These are phyloP conservation scores for Fusarium abutilonis DNA, from an alignment of 2,329 filamentous ascomycete species.

Conservation along the genomic window DNA sequence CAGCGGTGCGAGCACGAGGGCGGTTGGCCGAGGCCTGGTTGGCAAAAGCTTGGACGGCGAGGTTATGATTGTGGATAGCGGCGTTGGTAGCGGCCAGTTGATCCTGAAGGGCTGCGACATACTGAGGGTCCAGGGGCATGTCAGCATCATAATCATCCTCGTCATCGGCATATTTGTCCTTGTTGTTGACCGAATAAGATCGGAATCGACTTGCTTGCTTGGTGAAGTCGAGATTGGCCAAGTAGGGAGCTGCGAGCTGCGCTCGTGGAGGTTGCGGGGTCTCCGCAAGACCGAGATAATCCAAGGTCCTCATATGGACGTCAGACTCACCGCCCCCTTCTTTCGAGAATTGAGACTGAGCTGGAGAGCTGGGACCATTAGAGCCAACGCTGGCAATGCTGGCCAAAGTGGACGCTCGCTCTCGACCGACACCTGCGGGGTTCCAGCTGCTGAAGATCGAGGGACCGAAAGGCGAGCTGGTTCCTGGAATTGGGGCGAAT, in stretches of 20 bases:
- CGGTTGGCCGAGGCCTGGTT: constrained; percentile 83
- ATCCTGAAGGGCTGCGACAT: constrained; percentile 69
- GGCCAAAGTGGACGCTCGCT: constrained; percentile 85
- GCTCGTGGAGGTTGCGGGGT: constrained; percentile 84
- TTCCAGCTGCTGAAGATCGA: constrained; percentile 93
- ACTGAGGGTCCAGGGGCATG: constrained; percentile 64
- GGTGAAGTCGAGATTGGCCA: constrained; percentile 79
- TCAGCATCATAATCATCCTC: constrained; percentile 77
- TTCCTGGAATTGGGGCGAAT: constrained; percentile 66
- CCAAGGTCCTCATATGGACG: constrained; percentile 87
- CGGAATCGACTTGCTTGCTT: constrained; percentile 88
- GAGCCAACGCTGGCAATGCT: constrained; percentile 87
- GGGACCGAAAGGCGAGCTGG: constrained; percentile 80
- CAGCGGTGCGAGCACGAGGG: constrained; percentile 89
- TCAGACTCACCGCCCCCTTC: constrained; percentile 88
- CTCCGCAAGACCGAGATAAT: constrained; percentile 94
- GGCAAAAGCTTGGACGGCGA: constrained; percentile 91
- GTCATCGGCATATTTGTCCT: constrained; percentile 93
- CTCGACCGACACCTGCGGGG: constrained; percentile 70
- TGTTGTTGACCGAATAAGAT: constrained; percentile 98
- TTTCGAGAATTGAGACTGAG: constrained; percentile 84
- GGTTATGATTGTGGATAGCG: constrained; percentile 88
- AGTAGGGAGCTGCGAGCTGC: constrained; percentile 77
- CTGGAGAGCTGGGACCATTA: constrained; percentile 87
- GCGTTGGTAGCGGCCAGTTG: constrained; percentile 72